Conservation (phyloP, 306 rosid genomes). For the Ormosia emarginata region DNA sequence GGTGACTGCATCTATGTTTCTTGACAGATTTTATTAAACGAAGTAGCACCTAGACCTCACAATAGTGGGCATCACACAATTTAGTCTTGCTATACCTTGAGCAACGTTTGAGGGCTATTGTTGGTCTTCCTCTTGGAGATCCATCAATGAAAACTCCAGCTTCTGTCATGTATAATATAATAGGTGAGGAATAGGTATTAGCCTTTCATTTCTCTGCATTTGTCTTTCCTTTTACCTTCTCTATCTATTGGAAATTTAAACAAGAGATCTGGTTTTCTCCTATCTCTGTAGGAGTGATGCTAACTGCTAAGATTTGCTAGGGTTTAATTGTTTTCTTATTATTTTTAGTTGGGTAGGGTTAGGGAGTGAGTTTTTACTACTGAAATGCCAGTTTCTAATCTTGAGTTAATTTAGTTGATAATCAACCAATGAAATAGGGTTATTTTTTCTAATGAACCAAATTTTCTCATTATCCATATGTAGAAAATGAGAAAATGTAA, state of each 20-base stretch:
- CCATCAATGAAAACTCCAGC: conserved; percentile 86
- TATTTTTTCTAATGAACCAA: background rate
- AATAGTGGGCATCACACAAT: conserved; percentile 98
- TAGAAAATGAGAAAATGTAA: background rate
- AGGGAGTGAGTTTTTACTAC: background rate
- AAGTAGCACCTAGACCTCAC: conserved; percentile 96
- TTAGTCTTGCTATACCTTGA: conserved; percentile 83
- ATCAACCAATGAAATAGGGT: too few species aligned
- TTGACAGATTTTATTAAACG: conserved; percentile 81
- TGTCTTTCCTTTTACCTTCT: background rate
- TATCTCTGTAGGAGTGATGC: background rate
- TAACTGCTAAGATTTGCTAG: background rate
- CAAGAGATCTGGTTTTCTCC: background rate
- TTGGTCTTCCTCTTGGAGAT: conserved; percentile 96
- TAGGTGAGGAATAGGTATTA: conserved; percentile 84
- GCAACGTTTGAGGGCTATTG: conserved; percentile 90
- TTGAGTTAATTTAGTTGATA: too few species aligned
- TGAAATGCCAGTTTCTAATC: too few species aligned
- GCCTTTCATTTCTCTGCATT: background rate
- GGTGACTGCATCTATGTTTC: background rate
- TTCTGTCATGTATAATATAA: conserved; percentile 81
- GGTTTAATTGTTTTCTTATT: background rate
- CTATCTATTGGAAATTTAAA: background rate
- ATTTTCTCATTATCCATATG: background rate
- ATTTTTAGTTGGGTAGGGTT: background rate